These are phyloP conservation scores for Picea sitchensis DNA, from an alignment of 75 land plant species.

Conservation along the genomic window DNA sequence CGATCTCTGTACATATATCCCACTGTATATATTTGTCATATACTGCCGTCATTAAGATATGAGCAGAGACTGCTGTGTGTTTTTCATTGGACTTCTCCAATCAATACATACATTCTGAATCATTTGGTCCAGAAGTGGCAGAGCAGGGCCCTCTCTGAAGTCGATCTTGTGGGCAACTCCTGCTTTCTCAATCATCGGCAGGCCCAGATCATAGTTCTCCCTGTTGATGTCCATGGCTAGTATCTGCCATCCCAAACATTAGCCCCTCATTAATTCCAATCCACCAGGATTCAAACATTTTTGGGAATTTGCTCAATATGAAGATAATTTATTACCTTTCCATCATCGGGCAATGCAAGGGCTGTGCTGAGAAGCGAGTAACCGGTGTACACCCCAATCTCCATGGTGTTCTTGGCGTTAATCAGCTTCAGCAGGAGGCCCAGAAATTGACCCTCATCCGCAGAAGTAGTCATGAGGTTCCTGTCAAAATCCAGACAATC, in stretches of 20 bases:
- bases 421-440: conserved; percentile 66
- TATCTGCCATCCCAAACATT: conserved; percentile 24
- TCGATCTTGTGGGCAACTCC: conserved; percentile 77
- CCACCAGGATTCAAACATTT: no score
- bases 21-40: no score
- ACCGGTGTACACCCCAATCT: conserved; percentile 78
- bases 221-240: conserved; percentile 72
- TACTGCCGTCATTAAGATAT: no score
- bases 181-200: conserved; percentile 58
- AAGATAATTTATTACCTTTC: conserved; percentile 34
- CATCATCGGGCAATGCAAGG: conserved; percentile 81
- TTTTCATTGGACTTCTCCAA: no score
- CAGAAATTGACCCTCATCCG: conserved; percentile 80
- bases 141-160: conserved; percentile 72
- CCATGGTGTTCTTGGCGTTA: conserved; percentile 83
- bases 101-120: conserved; percentile 38
- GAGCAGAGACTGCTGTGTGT: no score
- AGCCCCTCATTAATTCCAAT: no score
- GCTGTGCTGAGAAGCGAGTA: conserved; percentile 84
- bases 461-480: conserved; percentile 50
- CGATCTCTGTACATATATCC: no score
- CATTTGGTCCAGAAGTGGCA: conserved; percentile 41
- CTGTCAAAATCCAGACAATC: neutral
- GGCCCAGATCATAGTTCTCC: conserved; percentile 62
- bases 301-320: neutral